These are phyloP conservation scores for Kockiozyma suomiensis DNA, from an alignment of 805 yeast genomes.

Conservation along the genomic window DNA sequence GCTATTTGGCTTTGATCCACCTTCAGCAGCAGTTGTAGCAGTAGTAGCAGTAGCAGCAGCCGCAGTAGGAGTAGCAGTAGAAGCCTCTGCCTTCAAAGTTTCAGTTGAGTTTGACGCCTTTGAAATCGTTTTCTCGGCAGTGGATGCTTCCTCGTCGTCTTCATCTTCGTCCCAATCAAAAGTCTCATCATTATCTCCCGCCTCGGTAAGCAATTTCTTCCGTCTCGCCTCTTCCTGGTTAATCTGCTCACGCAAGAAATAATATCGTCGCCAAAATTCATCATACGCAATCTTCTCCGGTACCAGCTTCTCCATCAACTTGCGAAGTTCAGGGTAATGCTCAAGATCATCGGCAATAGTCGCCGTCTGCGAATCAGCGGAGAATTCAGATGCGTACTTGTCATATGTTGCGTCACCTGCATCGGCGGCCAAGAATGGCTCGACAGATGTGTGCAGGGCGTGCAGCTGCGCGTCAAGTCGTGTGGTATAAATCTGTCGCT, in stretches of 20 bases:
- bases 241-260: conserved; percentile 55
- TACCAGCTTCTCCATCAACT: conserved; percentile 63
- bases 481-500: conserved; percentile 37
- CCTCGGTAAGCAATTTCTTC: conserved; percentile 56
- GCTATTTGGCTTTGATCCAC: conserved; percentile 23
- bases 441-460: conserved; percentile 55
- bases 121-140: conserved; percentile 3
- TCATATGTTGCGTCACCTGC: conserved; percentile 43
- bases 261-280: conserved; percentile 77
- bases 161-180: conserved; percentile 50
- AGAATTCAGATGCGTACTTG: conserved; percentile 45
- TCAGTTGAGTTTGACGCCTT: conserved; percentile 25
- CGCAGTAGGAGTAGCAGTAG: not conserved
- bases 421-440: conserved; percentile 47
- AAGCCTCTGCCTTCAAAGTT: conserved; percentile 15
- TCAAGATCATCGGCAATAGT: conserved; percentile 54
- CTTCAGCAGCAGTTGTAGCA: conserved; percentile 1
- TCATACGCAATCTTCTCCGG: conserved; percentile 62
- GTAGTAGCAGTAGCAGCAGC: no score
- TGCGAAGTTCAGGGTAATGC: conserved; percentile 54
- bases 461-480: conserved; percentile 67
- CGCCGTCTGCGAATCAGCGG: conserved; percentile 53
- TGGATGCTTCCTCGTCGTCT: conserved; percentile 44
- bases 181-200: conserved; percentile 49
- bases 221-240: conserved; percentile 66